Evolutionary conservation across 1,139 yeast species (phyloP).

Genomic region (Lodderomyces theae): DNA sequence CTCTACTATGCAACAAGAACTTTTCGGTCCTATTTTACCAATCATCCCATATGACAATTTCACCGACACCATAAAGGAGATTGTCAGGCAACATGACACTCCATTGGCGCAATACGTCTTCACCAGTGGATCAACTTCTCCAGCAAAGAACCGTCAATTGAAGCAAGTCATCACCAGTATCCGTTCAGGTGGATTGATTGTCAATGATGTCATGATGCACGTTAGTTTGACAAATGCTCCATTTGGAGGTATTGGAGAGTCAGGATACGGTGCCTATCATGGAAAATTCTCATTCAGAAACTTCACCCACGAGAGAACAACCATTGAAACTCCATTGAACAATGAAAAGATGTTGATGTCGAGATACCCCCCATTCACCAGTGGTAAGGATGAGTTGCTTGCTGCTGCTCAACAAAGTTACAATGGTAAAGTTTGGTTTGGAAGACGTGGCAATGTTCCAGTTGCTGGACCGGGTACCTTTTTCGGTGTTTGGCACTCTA

Average conservation of each 20-base stretch:
- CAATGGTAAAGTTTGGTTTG: conserved; percentile 37
- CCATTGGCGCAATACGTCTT: conserved; percentile 85
- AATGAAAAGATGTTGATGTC: conserved; percentile 54
- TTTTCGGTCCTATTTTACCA: conserved; percentile 87
- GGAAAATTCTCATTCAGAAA: conserved; percentile 70
- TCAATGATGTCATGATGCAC: conserved; percentile 75
- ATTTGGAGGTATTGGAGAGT: conserved; percentile 87
- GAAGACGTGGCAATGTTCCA: conserved; percentile 33
- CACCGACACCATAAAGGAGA: conserved; percentile 44
- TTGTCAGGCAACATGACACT: conserved; percentile 63
- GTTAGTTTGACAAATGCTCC: conserved; percentile 73
- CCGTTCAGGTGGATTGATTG: conserved; percentile 71
- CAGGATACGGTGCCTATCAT: conserved; percentile 83
- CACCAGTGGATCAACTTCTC: conserved; percentile 41
- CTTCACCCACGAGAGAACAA: conserved; percentile 75
- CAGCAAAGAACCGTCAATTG: conserved; percentile 45
- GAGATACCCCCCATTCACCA: conserved; percentile 69
- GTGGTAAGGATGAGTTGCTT: conserved; percentile 30
- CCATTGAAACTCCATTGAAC: conserved; percentile 67
- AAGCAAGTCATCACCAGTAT: conserved; percentile 50
- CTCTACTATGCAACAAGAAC: conserved; percentile 68
- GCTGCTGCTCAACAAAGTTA: conserved; percentile 25
- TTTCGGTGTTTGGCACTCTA: conserved; percentile 33
- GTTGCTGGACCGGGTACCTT: conserved; percentile 34
- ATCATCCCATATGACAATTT: conserved; percentile 56